phyloP scores from a whole-genome alignment of 768 basidiomycete genomes.

The Lactifluus subvellereus region DNA sequence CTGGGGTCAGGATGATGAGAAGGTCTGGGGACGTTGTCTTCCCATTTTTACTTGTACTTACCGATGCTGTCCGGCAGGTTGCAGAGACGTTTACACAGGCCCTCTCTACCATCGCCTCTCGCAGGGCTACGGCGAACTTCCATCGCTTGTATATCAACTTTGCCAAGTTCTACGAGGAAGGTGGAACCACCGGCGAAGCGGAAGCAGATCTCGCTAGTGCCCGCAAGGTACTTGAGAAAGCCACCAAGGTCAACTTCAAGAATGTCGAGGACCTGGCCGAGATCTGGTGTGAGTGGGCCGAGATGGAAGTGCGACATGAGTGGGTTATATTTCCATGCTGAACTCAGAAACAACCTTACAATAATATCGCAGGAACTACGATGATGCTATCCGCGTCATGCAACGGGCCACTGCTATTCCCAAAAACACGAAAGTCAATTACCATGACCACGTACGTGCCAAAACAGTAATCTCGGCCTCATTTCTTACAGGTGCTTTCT shows the following conservation, averaged over 20 bases:
- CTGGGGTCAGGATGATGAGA: constrained; percentile 90
- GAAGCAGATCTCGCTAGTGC: constrained; percentile 81
- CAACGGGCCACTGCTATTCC: constrained; percentile 91
- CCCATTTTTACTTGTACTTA: neutral
- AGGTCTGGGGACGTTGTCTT: constrained; percentile 43
- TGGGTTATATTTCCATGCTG: constrained; percentile 38
- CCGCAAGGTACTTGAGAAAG: constrained; percentile 91
- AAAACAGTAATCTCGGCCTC: constrained; percentile 19
- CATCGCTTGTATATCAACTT: constrained; percentile 92
- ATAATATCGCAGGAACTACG: constrained; percentile 70
- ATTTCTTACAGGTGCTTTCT: neutral
- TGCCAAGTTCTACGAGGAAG: constrained; percentile 96
- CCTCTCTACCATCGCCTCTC: constrained; percentile 78
- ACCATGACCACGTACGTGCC: constrained; percentile 82
- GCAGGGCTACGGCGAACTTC: constrained; percentile 85
- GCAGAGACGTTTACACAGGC: constrained; percentile 91
- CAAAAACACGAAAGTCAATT: constrained; percentile 84
- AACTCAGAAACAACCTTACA: constrained; percentile 19
- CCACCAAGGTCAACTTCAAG: constrained; percentile 85
- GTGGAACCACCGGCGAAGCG: constrained; percentile 72
- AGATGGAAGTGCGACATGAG: constrained; percentile 96
- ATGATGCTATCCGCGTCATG: constrained; percentile 93
- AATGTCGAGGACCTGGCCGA: constrained; percentile 97
- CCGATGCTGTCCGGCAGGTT: constrained; percentile 44
- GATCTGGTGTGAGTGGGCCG: constrained; percentile 99